phyloP scores from a whole-genome alignment of 1,284 basidiomycete genomes.

The Ustilago lituana region DNA sequence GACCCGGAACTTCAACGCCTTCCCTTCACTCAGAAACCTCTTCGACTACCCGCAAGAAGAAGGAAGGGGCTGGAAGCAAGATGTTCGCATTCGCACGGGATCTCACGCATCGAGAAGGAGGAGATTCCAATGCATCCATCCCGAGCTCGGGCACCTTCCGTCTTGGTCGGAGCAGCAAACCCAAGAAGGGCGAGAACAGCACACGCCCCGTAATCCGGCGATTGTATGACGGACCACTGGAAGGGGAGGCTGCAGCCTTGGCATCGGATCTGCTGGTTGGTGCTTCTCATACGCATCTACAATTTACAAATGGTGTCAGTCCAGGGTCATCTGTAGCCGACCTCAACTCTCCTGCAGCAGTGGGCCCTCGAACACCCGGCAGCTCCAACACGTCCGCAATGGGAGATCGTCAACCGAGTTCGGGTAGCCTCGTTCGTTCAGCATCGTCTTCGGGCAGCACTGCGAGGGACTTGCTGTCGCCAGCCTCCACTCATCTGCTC shows the following conservation, averaged over 20 bases:
- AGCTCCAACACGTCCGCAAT: background rate
- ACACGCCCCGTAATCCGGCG: conserved; percentile 36
- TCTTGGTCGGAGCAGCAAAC: conserved; percentile 27
- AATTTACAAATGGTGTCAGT: conserved; percentile 22
- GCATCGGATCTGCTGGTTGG: background rate
- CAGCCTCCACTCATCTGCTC: conserved; percentile 7
- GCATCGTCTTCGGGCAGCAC: conserved; percentile 29
- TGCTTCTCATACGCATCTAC: conserved; percentile 8
- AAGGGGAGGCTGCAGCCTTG: conserved; percentile 23
- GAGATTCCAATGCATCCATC: conserved; percentile 7
- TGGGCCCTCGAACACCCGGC: conserved; percentile 3
- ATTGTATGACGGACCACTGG: conserved; percentile 32
- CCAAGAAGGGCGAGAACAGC: conserved; percentile 17
- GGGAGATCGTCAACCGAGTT: conserved; percentile 6
- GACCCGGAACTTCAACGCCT: conserved; percentile 19
- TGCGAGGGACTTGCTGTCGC: conserved; percentile 25
- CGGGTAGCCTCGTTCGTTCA: conserved; percentile 16
- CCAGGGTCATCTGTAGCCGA: conserved; percentile 25
- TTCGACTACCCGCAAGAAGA: conserved; percentile 30
- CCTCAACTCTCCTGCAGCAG: conserved; percentile 3
- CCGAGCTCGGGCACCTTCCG: conserved; percentile 27
- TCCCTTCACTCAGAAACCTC: conserved; percentile 36
- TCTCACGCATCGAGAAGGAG: conserved; percentile 20
- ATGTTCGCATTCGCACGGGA: conserved; percentile 41
- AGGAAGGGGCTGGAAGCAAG: conserved; percentile 32